Base-by-base conservation (phyloP, 768 basidiomycete genomes). In the Trametes cubensis region DNA sequence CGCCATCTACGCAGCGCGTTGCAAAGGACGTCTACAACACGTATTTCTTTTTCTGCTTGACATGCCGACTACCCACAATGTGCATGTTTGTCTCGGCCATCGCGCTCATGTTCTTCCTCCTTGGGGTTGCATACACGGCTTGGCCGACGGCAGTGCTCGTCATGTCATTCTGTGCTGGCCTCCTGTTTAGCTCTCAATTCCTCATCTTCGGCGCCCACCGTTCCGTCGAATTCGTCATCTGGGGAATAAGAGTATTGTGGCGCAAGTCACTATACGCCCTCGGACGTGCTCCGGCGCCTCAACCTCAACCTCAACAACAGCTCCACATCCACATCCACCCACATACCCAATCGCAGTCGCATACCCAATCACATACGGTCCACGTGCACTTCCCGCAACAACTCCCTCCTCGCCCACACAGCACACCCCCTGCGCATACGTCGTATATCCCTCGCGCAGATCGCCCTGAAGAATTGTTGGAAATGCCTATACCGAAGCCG, bases 11-110 rank as follows among this genome's bases (percentile, higher is more conserved):
- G 51, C 23, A 86, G 82, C 63, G 45, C 5, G 79, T 81, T 25
- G 80, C 89, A 0, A 72, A 68, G 8, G 89, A 89, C 67, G 63
- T 90, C 34, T 87, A 84, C 64, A 78, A 76, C 23, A 79, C 80
- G 11, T 87, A 87, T 71, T 77, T 88, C 59, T 90, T 89, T 76
- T 91, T 91, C 71, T 78, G 85, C 28, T 78, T 91, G 15, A 83
- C 85, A 1, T 79, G 88, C 6, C 81, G 88, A 21, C 74, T 89
- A 14, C 89, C 89, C 0, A 80, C 83, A 0, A 63, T 89, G 7
- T 85, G 85, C 69, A 83, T 86, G 77, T 78, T 87, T 57, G 60
- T 78, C 30, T 83, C 87, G 13, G 78, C 83, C 0, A 46, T 81
- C n/a, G 76, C 85, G 1, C 78, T 91, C 8, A 84, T 86, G 77